phyloP scores from a whole-genome alignment of 2,329 filamentous ascomycete species.

The Nemania sp. region DNA sequence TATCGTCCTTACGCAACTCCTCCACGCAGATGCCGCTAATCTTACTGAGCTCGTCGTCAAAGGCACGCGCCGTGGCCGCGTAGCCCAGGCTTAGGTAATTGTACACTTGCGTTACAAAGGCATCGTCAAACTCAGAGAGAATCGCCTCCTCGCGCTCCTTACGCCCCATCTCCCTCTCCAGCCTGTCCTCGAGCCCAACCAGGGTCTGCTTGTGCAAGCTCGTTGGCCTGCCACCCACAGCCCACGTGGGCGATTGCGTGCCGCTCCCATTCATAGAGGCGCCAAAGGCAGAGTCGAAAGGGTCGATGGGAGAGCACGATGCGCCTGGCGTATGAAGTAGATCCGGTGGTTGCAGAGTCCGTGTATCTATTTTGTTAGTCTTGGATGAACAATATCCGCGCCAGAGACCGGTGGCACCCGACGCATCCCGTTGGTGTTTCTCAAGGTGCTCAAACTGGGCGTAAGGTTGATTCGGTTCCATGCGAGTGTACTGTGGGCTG shows the following conservation, averaged over 20 bases:
- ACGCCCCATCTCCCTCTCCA: conserved; percentile 62
- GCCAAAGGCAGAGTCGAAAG: conserved; percentile 58
- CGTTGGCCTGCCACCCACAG: conserved; percentile 41
- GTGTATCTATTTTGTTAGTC: conserved; percentile 54
- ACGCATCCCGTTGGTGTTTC: conserved; percentile 65
- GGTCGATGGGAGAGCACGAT: conserved; percentile 57
- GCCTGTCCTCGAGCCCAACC: conserved; percentile 63
- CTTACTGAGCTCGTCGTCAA: conserved; percentile 85
- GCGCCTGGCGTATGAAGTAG: conserved; percentile 65
- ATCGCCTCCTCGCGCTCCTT: conserved; percentile 67
- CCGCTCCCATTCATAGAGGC: conserved; percentile 57
- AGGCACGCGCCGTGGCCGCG: conserved; percentile 83
- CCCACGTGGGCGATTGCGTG: conserved; percentile 49
- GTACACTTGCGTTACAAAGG: conserved; percentile 94
- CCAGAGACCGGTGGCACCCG: conserved; percentile 78
- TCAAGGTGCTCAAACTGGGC: conserved; percentile 56
- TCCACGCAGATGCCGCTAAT: conserved; percentile 78
- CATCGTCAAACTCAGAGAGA: conserved; percentile 78
- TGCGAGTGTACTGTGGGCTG: conserved; percentile 85
- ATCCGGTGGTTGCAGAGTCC: conserved; percentile 59
- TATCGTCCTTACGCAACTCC: conserved; percentile 78
- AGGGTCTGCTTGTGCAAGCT: conserved; percentile 59
- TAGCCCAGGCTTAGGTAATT: conserved; percentile 96
- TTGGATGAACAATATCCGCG: conserved; percentile 73
- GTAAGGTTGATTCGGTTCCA: conserved; percentile 80